A percentile compares a stretch with the other conserved stretches of the same genome.
phyloP scores from a whole-genome alignment of 208 protist genomes.

The Leishmania amazonensis region DNA sequence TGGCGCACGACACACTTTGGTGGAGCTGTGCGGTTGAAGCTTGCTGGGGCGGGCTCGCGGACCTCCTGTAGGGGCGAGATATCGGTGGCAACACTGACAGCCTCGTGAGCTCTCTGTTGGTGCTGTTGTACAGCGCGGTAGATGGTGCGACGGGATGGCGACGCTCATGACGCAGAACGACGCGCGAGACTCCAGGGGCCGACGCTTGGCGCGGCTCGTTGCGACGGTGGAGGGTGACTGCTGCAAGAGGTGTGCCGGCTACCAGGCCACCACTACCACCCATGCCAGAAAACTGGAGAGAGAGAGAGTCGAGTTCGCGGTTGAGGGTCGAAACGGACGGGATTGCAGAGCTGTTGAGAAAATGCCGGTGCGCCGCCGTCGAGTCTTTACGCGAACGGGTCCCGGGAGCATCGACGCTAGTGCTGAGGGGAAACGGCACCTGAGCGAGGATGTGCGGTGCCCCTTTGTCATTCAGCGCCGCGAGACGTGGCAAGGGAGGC shows the following conservation, averaged over 20 bases:
- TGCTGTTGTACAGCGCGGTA: no score
- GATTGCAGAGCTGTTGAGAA: neutral
- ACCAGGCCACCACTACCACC: neutral
- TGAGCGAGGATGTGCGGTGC: neutral
- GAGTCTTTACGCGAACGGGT: neutral
- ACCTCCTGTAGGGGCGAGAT: neutral
- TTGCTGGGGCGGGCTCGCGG: neutral
- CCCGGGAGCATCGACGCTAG: neutral
- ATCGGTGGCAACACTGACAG: neutral
- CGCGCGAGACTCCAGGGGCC: conserved; percentile 12
- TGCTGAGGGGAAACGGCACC: neutral
- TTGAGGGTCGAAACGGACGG: conserved; percentile 29
- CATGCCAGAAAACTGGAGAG: conserved; percentile 21
- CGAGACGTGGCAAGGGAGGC: neutral
- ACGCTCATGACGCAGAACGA: neutral
- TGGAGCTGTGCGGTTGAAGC: conserved; percentile 1
- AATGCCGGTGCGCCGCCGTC: neutral
- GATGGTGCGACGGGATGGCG: neutral
- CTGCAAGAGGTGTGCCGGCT: neutral
- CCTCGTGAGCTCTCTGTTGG: neutral
- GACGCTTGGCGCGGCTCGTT: conserved; percentile 17
- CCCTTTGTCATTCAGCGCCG: neutral
- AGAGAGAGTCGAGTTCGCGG: conserved; percentile 26
- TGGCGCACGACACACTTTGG: neutral
- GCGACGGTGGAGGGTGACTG: neutral